phyloP scores from a whole-genome alignment of 1,139 yeast species.

The Taphrina flavorubra region DNA sequence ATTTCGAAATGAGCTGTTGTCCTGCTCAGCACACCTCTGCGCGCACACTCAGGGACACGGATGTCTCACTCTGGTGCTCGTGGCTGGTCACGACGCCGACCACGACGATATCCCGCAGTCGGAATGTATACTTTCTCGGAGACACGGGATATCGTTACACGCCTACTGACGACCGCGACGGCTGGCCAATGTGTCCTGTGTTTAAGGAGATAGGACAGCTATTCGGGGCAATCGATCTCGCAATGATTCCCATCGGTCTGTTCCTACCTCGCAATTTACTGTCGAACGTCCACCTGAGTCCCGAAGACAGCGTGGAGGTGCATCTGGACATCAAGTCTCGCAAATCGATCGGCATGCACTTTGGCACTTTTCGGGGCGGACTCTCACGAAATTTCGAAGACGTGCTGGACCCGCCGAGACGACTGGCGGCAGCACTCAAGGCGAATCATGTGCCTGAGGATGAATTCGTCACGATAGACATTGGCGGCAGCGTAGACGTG shows the following conservation, averaged over 20 bases:
- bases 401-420: conserved; percentile 68
- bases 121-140: conserved; percentile 51
- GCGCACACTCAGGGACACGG: conserved; percentile 73
- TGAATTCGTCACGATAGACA: conserved; percentile 34
- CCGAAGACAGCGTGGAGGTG: conserved; percentile 73
- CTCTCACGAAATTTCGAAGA: conserved; percentile 75
- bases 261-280: conserved; percentile 96
- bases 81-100: conserved; percentile 41
- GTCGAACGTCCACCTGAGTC: conserved; percentile 79
- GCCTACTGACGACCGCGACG: conserved; percentile 42
- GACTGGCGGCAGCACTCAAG: conserved; percentile 15
- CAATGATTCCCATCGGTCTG: conserved; percentile 90
- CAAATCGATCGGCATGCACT: conserved; percentile 83
- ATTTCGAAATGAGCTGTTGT: conserved; percentile 51
- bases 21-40: conserved; percentile 99
- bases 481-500: conserved; percentile 36
- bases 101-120: conserved; percentile 11
- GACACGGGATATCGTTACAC: conserved; percentile 87
- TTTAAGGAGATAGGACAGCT: conserved; percentile 67
- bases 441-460: conserved; percentile 3
- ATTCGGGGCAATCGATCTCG: conserved; percentile 62
- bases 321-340: conserved; percentile 66
- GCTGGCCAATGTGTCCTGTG: conserved; percentile 44
- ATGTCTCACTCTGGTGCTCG: conserved; percentile 70
- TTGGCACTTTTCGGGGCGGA: conserved; percentile 81